Evolutionary conservation across 192 early-diverging fungal species (phyloP), one percentile per base, ranked within the genome.

Genomic region (Allomyces arbusculus): DNA sequence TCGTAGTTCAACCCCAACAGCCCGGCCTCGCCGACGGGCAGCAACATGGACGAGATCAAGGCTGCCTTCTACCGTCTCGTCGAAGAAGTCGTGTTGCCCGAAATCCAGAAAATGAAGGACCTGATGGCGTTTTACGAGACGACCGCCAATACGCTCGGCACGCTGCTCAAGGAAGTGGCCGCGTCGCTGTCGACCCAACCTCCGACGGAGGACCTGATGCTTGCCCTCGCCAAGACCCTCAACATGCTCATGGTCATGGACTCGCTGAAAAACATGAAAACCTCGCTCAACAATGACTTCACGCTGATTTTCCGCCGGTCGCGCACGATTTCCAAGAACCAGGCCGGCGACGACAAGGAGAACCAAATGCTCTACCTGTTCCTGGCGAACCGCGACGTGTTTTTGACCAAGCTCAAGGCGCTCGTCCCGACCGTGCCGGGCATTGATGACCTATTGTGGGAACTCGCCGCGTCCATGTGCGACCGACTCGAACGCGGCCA

Each of bases 261-360:
- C 63, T 69, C 73, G 3, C 78, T 81, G 72, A 81, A 81, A 64
- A 75, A 78, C 64, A 69, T 77, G 11, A 81, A 81, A 68, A 76
- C 76, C 23, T 69, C 71, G 25, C 76, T 81, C 76, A 80, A 74
- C 69, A 81, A 81, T 65, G 79, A 81, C 65, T 75, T 81, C 44
- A 58, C 50, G 5, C 50, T 58, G 2, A n/a, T 58, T 3, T 58
- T 20, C 20, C 50, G 50, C 12, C 50, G 50, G 16, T 58, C 50
- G 50, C 50, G 50, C 50, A 58, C 50, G 50, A 20, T 58, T 14
- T 58, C 12, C 50, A 58, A 58, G 50, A 40, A 40, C 7, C 16
- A 14, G 12, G 12, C 50, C 2, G 50, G 50, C 16, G 20, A 58
- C 50, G 50, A 58, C 20, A n/a, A 20, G 16, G 50, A 58, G 20